Evolutionary conservation across 495 filamentous ascomycete species (phyloP).

Genomic region (Cetradonia linearis): DNA sequence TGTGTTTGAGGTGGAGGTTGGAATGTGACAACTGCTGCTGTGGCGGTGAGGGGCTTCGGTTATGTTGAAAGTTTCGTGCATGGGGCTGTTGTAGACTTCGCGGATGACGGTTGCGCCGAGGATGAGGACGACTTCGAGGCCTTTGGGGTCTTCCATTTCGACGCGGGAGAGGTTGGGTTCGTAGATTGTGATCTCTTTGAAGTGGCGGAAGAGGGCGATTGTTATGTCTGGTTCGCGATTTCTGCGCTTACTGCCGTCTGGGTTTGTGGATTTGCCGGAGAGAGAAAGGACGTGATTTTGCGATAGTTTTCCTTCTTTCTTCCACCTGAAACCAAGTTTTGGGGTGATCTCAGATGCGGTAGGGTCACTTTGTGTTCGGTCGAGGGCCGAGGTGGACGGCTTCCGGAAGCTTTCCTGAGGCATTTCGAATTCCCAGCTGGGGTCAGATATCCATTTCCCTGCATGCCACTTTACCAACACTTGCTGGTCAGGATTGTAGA

Average conservation of each 20-base stretch:
- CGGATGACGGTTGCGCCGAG: slow-evolving; percentile 74
- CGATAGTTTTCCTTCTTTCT: slow-evolving; percentile 75
- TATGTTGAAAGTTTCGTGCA: slow-evolving; percentile 71
- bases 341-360: slow-evolving; percentile 60
- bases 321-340: slow-evolving; percentile 80
- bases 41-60: slow-evolving; percentile 31
- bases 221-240: slow-evolving; percentile 90
- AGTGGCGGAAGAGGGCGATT: slow-evolving; percentile 61
- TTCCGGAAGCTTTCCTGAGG: slow-evolving; percentile 74
- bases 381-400: slow-evolving; percentile 65
- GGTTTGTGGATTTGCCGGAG: slow-evolving; percentile 58
- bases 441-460: slow-evolving; percentile 65
- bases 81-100: slow-evolving; percentile 66
- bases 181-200: slow-evolving; percentile 73
- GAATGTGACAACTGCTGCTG: slow-evolving; percentile 18
- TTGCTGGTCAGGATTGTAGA: slow-evolving; percentile 91
- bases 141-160: slow-evolving; percentile 90
- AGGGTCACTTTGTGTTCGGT: slow-evolving; percentile 62
- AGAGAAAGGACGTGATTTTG: slow-evolving; percentile 75
- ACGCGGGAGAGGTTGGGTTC: slow-evolving; percentile 84
- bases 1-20: slow-evolving; percentile 28
- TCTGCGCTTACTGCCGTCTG: slow-evolving; percentile 55
- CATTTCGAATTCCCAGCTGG: slow-evolving; percentile 86
- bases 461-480: slow-evolving; percentile 58
- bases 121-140: slow-evolving; percentile 80